phyloP scores from a whole-genome alignment of 2,329 filamentous ascomycete genomes.

The Podosphaera aphanis region DNA sequence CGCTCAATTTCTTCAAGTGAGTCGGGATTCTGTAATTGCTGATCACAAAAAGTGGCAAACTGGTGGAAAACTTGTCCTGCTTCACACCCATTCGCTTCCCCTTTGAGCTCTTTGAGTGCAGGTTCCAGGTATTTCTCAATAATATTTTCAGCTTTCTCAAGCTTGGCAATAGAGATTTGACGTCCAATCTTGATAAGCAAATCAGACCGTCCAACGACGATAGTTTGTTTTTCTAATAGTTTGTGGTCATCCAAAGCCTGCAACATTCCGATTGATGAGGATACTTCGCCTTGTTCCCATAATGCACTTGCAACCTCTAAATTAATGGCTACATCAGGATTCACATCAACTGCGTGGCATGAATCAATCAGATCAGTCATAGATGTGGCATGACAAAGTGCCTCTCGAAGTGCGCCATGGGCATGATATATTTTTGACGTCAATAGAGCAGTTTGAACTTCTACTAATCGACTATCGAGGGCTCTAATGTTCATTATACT shows the following conservation, averaged over 20 bases:
- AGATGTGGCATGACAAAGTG: conserved; percentile 61
- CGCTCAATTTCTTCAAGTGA: conserved; percentile 64
- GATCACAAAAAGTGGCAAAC: conserved; percentile 86
- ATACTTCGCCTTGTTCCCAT: conserved; percentile 84
- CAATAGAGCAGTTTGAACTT: conserved; percentile 54
- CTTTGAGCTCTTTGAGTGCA: conserved; percentile 59
- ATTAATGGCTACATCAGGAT: conserved; percentile 52
- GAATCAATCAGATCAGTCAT: conserved; percentile 54
- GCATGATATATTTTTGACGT: conserved; percentile 55
- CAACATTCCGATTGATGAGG: conserved; percentile 71
- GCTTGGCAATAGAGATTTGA: conserved; percentile 66
- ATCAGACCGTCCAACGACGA: conserved; percentile 51
- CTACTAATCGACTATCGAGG: conserved; percentile 41
- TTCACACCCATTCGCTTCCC: conserved; percentile 40
- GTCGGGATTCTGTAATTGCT: conserved; percentile 72
- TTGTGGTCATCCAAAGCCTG: conserved; percentile 43
- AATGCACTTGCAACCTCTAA: conserved; percentile 73
- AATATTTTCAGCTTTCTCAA: conserved; percentile 80
- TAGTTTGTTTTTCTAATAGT: conserved; percentile 41
- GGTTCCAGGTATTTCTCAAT: conserved; percentile 68
- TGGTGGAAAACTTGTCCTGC: conserved; percentile 81
- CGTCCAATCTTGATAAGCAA: conserved; percentile 72
- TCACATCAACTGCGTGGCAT: conserved; percentile 47
- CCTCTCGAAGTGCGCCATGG: conserved; percentile 67
- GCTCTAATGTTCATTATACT: conserved; percentile 34